A percentile compares a stretch with the other conserved stretches of the same genome.
These are phyloP conservation scores for Tylopilus sp. DNA, from an alignment of 768 basidiomycete species.

Conservation along the genomic window DNA sequence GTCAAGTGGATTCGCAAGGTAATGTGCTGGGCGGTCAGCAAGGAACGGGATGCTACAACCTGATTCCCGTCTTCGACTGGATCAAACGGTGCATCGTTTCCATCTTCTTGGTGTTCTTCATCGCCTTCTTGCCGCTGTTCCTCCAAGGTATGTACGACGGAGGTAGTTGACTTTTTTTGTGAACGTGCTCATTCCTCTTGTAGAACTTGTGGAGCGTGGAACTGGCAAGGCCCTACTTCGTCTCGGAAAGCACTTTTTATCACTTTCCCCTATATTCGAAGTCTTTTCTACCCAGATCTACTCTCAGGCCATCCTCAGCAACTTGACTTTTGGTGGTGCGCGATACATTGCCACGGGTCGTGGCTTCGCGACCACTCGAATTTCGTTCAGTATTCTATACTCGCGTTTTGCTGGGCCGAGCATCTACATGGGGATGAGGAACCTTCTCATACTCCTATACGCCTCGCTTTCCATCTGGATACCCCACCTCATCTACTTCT, in stretches of 20 bases:
- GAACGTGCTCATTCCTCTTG: slow-evolving; percentile 1
- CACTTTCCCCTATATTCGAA: slow-evolving; percentile 95
- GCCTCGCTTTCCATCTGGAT: slow-evolving; percentile 91
- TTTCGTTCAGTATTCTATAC: slow-evolving; percentile 95
- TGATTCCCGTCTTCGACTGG: slow-evolving; percentile 97
- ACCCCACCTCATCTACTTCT: slow-evolving; percentile 96
- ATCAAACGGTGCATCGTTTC: slow-evolving; percentile 94
- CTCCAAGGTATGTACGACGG: slow-evolving; percentile 67
- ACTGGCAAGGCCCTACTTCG: slow-evolving; percentile 93
- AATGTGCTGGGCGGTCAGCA: slow-evolving; percentile 81
- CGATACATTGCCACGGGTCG: slow-evolving; percentile 99
- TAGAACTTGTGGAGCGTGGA: slow-evolving; percentile 94
- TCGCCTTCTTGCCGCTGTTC: slow-evolving; percentile 95
- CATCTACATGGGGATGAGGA: slow-evolving; percentile 98
- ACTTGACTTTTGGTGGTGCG: slow-evolving; percentile 96
- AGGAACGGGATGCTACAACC: slow-evolving; percentile 82
- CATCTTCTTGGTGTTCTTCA: slow-evolving; percentile 98
- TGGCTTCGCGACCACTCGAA: slow-evolving; percentile 96
- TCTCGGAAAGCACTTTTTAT: slow-evolving; percentile 94
- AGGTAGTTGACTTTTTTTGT: not conserved
- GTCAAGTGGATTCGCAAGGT: slow-evolving; percentile 76
- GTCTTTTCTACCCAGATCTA: slow-evolving; percentile 99
- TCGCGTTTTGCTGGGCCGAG: slow-evolving; percentile 99
- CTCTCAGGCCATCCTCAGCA: slow-evolving; percentile 93
- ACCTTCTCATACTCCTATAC: slow-evolving; percentile 85